These are phyloP conservation scores for Colletotrichum sp. DNA, from an alignment of 2,329 filamentous ascomycete species.

Conservation along the genomic window DNA sequence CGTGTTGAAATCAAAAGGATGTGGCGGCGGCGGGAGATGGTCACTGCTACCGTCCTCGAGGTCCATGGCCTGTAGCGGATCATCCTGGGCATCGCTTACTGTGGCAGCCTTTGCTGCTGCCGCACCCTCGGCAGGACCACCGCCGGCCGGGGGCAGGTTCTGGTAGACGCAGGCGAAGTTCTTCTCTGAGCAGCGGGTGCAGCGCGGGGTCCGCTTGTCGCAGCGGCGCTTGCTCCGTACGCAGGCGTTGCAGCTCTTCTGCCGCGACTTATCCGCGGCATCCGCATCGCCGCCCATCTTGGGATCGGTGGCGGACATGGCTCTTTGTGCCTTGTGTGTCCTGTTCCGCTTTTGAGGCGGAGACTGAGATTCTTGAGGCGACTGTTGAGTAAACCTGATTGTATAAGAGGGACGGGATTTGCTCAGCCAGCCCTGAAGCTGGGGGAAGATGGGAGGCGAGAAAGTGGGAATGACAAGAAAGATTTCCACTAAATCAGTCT, in stretches of 20 bases:
- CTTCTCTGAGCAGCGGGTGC: conserved; percentile 47
- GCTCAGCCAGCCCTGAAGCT: not conserved
- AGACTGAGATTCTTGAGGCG: not conserved
- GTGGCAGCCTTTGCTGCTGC: not conserved
- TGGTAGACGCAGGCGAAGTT: conserved; percentile 47
- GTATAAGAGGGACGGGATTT: not conserved
- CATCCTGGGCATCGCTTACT: not conserved
- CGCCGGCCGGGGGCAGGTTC: conserved; percentile 30
- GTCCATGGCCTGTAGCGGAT: conserved; percentile 13
- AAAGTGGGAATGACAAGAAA: not conserved
- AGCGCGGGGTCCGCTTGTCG: conserved; percentile 48
- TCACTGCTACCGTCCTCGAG: not conserved
- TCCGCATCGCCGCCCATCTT: not conserved
- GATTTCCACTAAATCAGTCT: not conserved
- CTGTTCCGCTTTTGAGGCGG: not conserved
- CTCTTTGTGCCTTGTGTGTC: not conserved
- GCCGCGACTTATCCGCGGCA: conserved; percentile 45
- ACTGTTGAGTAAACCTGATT: not conserved
- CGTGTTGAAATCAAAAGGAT: conserved; percentile 11
- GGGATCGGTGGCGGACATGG: not conserved
- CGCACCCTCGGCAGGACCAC: not conserved
- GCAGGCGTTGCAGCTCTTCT: conserved; percentile 55
- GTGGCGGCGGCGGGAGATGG: not conserved
- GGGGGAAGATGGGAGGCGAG: not conserved
- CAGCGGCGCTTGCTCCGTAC: conserved; percentile 52